phyloP scores from a whole-genome alignment of 345 rosid genomes.

The Euphorbia tirucalli region DNA sequence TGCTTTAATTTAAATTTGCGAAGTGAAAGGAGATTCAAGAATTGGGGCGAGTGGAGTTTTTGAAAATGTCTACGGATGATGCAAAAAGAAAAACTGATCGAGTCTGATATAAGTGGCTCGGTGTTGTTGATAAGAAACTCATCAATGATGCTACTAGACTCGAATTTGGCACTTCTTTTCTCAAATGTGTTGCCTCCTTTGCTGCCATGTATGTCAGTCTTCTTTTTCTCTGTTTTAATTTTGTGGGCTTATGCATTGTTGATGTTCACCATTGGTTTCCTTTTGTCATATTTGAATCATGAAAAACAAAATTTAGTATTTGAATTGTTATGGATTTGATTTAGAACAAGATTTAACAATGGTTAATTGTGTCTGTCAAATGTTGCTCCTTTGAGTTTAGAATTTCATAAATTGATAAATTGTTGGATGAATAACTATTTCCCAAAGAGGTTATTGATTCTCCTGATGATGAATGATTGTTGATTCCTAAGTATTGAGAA shows the following conservation, averaged over 20 bases:
- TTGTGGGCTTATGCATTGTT: not conserved
- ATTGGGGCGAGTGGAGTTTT: conserved; percentile 64
- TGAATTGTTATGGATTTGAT: no score
- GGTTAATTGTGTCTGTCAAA: no score
- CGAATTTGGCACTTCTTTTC: conserved; percentile 73
- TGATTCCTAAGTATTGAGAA: no score
- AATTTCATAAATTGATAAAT: no score
- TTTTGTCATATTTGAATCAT: not conserved
- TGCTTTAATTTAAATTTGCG: not conserved
- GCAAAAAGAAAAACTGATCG: conserved; percentile 40
- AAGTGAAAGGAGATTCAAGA: not conserved
- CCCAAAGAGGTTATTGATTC: no score
- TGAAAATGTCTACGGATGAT: conserved; percentile 61
- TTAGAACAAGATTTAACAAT: no score
- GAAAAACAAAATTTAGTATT: no score
- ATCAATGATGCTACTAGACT: conserved; percentile 50
- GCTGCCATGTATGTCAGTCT: conserved; percentile 80
- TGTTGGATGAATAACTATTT: no score
- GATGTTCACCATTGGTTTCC: not conserved
- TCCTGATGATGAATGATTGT: no score
- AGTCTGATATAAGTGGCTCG: conserved; percentile 57
- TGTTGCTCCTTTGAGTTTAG: no score
- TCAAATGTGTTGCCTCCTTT: conserved; percentile 83
- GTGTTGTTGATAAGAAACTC: conserved; percentile 53
- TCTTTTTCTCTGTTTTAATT: not conserved